Conservation (phyloP, 2,329 filamentous ascomycete species). For the Xylaria sp. region DNA sequence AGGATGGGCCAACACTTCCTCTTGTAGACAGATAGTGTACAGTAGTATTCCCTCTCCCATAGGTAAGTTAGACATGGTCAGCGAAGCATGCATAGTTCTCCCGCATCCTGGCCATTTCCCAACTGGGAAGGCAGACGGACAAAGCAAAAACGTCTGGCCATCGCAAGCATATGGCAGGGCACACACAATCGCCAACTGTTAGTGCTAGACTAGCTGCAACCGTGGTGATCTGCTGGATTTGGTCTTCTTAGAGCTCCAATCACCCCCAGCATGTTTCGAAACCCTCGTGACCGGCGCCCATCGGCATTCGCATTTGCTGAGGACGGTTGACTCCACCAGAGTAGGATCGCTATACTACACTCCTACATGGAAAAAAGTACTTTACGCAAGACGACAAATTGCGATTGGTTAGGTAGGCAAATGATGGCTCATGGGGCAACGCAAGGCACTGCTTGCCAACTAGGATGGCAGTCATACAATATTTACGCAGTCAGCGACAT, state of each 20-base stretch:
- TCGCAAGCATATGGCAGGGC: not conserved
- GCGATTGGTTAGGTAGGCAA: too few relatives aligned
- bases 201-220: not conserved
- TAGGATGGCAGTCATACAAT: constrained; percentile 2
- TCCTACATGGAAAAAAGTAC: too few relatives aligned
- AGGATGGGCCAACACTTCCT: not conserved
- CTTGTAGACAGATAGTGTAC: too few relatives aligned
- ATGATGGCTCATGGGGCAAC: too few relatives aligned
- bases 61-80: not conserved
- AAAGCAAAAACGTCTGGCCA: not conserved
- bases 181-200: not conserved
- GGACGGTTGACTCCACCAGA: not conserved
- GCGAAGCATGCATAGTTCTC: not conserved
- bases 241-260: not conserved
- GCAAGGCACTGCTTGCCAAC: not conserved
- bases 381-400: too few relatives aligned
- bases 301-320: not conserved
- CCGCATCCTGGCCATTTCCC: constrained; percentile 6
- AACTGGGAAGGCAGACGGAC: constrained; percentile 20
- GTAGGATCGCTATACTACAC: not conserved
- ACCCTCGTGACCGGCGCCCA: constrained; percentile 4
- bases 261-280: constrained; percentile 8
- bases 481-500: constrained; percentile 13
- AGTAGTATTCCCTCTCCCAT: too few relatives aligned
- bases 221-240: not conserved